These are phyloP conservation scores for Trifolium repens DNA, from an alignment of 306 rosid species.

Conservation along the genomic window DNA sequence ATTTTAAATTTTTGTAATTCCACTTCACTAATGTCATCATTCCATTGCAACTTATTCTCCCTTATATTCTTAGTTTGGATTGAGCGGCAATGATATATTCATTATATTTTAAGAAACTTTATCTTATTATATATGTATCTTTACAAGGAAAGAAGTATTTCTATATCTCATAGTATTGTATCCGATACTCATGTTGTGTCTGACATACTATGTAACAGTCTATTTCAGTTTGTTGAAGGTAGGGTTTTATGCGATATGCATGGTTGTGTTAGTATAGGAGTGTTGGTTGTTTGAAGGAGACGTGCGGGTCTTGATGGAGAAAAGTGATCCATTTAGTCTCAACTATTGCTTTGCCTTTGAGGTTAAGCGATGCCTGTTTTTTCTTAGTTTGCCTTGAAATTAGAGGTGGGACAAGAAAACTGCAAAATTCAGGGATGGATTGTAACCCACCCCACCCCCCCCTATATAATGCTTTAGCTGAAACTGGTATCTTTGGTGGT, in stretches of 20 bases:
- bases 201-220: not conserved
- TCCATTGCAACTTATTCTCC: not conserved
- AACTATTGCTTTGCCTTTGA: not conserved
- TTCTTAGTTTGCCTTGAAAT: conserved; percentile 15
- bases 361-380: not conserved
- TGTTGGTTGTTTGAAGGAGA: not conserved
- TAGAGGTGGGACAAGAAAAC: not conserved
- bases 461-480: conserved; percentile 19
- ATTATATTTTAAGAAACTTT: too few relatives aligned
- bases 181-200: not conserved
- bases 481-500: not conserved
- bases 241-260: not conserved
- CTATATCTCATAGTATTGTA: too few relatives aligned
- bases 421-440: not conserved
- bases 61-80: not conserved
- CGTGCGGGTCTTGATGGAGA: not conserved
- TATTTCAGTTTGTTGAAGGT: not conserved
- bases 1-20: not conserved
- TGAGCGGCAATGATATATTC: too few relatives aligned
- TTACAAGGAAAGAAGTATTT: too few relatives aligned
- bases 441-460: not conserved
- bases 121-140: too few relatives aligned
- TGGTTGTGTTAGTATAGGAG: conserved; percentile 8
- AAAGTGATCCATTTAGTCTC: not conserved
- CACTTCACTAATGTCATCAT: too few relatives aligned